Conservation (phyloP, 305 asterid genomes). For the Fraxinus latifolia region DNA sequence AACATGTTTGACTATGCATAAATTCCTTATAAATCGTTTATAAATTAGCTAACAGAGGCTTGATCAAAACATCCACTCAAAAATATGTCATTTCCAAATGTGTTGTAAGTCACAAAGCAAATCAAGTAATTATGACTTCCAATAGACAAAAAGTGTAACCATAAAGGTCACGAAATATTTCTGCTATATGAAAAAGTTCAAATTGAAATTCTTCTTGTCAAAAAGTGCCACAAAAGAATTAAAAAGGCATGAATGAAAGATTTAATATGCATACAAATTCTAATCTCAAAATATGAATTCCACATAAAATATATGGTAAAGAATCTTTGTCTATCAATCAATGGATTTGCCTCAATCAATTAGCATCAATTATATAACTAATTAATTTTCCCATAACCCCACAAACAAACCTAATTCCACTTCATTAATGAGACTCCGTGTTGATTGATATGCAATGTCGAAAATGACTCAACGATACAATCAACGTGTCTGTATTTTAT, state of each 20-base stretch:
- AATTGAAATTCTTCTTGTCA: background rate
- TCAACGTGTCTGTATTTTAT: background rate
- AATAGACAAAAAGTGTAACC: background rate
- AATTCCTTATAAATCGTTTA: slow-evolving; percentile 1
- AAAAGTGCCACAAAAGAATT: background rate
- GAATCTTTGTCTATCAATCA: background rate
- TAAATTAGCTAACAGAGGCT: background rate
- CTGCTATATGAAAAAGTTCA: background rate
- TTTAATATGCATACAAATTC: background rate
- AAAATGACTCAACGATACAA: background rate
- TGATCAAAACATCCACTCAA: background rate
- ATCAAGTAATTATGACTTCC: slow-evolving; percentile 25
- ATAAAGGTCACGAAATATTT: background rate
- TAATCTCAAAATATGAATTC: background rate
- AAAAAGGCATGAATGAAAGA: background rate
- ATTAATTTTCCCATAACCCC: slow-evolving; percentile 18
- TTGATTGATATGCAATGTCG: background rate
- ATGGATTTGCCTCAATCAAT: slow-evolving; percentile 14
- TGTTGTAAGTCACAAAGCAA: background rate
- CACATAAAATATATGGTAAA: background rate
- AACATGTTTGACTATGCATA: background rate
- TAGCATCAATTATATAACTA: background rate
- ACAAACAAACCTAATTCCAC: slow-evolving; percentile 22
- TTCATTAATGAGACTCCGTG: background rate
- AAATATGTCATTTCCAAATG: background rate